A percentile compares a stretch with the other conserved stretches of the same genome.
phyloP scores from a whole-genome alignment of 164 flowering plant species.

The Protea cynaroides region DNA sequence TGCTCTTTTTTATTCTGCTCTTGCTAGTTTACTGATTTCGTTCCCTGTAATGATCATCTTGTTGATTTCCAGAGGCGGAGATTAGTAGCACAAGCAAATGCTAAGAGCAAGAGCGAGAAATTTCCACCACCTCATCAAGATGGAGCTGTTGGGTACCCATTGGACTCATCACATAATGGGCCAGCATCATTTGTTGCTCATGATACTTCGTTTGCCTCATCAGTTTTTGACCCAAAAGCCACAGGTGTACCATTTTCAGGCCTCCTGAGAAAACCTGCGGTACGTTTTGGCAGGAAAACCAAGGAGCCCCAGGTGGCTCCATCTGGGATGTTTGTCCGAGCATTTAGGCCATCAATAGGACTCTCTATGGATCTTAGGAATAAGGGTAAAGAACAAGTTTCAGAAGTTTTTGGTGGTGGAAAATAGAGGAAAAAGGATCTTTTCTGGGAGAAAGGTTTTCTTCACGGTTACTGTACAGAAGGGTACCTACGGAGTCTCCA shows the following conservation, averaged over 20 bases:
- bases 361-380: slow-evolving; percentile 40
- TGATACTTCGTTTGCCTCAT: slow-evolving; percentile 52
- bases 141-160: slow-evolving; percentile 59
- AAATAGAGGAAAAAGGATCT: slow-evolving; percentile 7
- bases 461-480: no score
- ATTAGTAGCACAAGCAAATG: slow-evolving; percentile 48
- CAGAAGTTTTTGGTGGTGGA: slow-evolving; percentile 43
- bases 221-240: slow-evolving; percentile 38
- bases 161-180: slow-evolving; percentile 43
- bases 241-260: slow-evolving; percentile 25
- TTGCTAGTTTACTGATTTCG: background rate
- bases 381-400: slow-evolving; percentile 38
- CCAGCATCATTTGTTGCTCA: slow-evolving; percentile 46
- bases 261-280: slow-evolving; percentile 24
- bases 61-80: slow-evolving; percentile 57
- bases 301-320: slow-evolving; percentile 37
- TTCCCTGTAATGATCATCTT: background rate
- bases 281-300: slow-evolving; percentile 35
- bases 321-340: slow-evolving; percentile 34
- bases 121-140: slow-evolving; percentile 97
- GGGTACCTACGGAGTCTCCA: no score
- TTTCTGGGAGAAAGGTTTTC: no score
- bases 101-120: slow-evolving; percentile 90
- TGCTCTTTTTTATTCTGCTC: background rate
- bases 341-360: slow-evolving; percentile 45